Percentiles rank a stretch among this genome's conserved stretches.
Evolutionary conservation across 192 early-diverging fungal species (phyloP).

Genomic region (Podila epigama): DNA sequence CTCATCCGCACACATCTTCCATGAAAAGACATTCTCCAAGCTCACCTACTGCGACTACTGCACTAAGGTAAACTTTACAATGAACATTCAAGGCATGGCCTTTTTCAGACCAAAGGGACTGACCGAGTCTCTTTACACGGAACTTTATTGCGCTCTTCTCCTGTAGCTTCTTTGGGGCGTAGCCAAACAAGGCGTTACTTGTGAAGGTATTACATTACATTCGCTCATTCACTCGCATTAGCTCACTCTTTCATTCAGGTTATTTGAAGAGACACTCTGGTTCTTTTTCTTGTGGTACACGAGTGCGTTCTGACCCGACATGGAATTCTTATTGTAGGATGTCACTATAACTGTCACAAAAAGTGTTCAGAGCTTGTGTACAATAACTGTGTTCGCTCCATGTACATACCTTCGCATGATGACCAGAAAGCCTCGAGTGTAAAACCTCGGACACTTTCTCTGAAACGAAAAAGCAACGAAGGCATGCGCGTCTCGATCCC

Average conservation of each 20-base stretch:
- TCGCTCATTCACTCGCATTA: not conserved
- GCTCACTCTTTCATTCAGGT: not conserved
- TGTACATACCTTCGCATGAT: conserved; percentile 19
- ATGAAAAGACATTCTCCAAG: conserved; percentile 62
- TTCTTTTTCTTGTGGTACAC: not conserved
- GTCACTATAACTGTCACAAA: conserved; percentile 39
- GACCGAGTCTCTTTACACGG: no score
- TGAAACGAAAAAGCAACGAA: conserved; percentile 15
- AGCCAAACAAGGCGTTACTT: conserved; percentile 69
- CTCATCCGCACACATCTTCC: conserved; percentile 61
- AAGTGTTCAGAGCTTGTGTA: conserved; percentile 43
- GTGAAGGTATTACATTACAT: conserved; percentile 52
- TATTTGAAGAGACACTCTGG: not conserved
- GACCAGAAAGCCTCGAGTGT: not conserved
- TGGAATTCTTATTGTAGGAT: conserved; percentile 1
- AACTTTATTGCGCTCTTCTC: not conserved
- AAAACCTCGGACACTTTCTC: not conserved
- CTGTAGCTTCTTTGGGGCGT: conserved; percentile 72
- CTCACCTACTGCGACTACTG: conserved; percentile 76
- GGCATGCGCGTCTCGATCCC: conserved; percentile 25
- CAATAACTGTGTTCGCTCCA: conserved; percentile 30
- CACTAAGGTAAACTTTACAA: conserved; percentile 35
- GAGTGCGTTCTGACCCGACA: not conserved
- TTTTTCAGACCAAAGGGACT: not conserved
- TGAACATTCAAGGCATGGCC: not conserved